A percentile compares a stretch with the other conserved stretches of the same genome.
Evolutionary conservation across 805 yeast species (phyloP).

Genomic region (Babjeviella inositovora): DNA sequence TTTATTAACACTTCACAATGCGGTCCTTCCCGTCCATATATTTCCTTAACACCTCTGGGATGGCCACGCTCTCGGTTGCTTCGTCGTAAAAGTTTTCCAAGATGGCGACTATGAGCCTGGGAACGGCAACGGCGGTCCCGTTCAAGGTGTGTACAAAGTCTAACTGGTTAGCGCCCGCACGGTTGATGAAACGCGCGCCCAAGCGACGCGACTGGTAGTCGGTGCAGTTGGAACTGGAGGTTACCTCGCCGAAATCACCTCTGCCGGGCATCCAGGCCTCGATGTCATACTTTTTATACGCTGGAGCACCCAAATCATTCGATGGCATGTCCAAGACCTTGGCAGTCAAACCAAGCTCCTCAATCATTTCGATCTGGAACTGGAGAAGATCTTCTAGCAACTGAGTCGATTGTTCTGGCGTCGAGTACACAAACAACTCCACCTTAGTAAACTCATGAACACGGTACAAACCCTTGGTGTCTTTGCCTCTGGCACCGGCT

Average conservation of each 20-base stretch:
- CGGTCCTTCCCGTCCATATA: constrained; percentile 53
- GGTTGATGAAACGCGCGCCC: constrained; percentile 42
- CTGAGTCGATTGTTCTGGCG: constrained; percentile 21
- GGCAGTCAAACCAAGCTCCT: constrained; percentile 61
- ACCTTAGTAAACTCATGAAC: constrained; percentile 96
- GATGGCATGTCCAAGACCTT: constrained; percentile 80
- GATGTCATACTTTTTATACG: constrained; percentile 78
- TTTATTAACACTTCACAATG: no score
- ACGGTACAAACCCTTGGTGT: constrained; percentile 80
- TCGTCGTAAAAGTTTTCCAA: constrained; percentile 72
- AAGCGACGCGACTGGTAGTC: constrained; percentile 83
- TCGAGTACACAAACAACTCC: constrained; percentile 71
- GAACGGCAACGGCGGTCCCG: constrained; percentile 94
- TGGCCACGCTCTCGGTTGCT: constrained; percentile 26
- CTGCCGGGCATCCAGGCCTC: constrained; percentile 99
- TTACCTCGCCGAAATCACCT: constrained; percentile 82
- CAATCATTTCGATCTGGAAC: constrained; percentile 51
- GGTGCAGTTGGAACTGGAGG: constrained; percentile 83
- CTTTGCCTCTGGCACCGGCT: constrained; percentile 93
- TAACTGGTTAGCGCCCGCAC: constrained; percentile 11
- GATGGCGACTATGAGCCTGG: constrained; percentile 80
- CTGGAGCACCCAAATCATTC: constrained; percentile 88
- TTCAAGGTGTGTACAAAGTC: constrained; percentile 69
- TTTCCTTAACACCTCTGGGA: constrained; percentile 55
- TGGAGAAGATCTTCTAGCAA: constrained; percentile 44